Evolutionary conservation across 163 green algal species (phyloP).

Genomic region (Volvox carteri): DNA sequence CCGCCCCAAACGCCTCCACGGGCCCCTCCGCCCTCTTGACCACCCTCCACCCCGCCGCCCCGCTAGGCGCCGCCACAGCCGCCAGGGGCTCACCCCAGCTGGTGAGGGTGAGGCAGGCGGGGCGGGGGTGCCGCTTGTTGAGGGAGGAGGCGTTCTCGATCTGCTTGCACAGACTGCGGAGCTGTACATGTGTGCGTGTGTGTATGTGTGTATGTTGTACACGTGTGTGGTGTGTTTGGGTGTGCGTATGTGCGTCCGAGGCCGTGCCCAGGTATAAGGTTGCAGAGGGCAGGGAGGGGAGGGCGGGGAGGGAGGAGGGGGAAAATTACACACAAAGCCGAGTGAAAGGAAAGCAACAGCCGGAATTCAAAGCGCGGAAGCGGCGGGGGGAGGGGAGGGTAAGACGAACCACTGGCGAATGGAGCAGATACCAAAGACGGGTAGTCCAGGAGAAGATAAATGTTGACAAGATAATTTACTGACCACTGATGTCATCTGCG

Average conservation of each 20-base stretch:
- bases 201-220: too few species aligned
- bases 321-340: too few species aligned
- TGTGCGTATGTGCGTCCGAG: too few species aligned
- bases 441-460: too few species aligned
- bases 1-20: slow-evolving; percentile 55
- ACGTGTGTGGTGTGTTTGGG: too few species aligned
- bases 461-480: too few species aligned
- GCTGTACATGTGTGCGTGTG: slow-evolving; percentile 40
- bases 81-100: slow-evolving; percentile 53
- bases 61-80: slow-evolving; percentile 37
- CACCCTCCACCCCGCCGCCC: slow-evolving; percentile 54
- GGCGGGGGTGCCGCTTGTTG: slow-evolving; percentile 64
- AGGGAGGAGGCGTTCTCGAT: slow-evolving; percentile 64
- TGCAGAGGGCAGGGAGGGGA: not conserved
- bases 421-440: too few species aligned
- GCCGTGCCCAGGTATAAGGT: not conserved
- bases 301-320: not conserved
- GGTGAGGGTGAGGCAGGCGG: slow-evolving; percentile 53
- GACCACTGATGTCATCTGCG: too few species aligned
- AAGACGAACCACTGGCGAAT: too few species aligned
- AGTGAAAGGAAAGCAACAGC: too few species aligned
- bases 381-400: too few species aligned
- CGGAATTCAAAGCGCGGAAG: too few species aligned
- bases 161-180: slow-evolving; percentile 78
- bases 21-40: not conserved